Conservation (phyloP, 2,329 filamentous ascomycete species). For the Stagonosporopsis chrysanthemi region DNA sequence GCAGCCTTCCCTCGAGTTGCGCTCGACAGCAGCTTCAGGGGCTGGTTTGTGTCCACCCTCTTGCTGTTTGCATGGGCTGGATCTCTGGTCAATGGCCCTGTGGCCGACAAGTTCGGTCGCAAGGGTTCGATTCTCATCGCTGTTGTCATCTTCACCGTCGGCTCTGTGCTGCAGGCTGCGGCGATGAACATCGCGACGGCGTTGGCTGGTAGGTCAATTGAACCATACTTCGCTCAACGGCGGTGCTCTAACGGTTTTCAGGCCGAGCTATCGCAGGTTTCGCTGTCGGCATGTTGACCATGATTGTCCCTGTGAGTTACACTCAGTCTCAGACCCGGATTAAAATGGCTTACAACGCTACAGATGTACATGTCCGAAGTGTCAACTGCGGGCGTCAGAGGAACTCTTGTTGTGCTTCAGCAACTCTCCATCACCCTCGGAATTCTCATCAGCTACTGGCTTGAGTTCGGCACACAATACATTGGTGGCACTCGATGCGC, state of each 20-base stretch:
- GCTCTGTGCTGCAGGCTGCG: slow-evolving; percentile 30
- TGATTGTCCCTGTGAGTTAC: slow-evolving; percentile 26
- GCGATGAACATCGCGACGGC: slow-evolving; percentile 29
- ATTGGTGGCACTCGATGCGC: slow-evolving; percentile 52
- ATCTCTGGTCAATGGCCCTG: slow-evolving; percentile 34
- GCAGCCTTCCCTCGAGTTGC: slow-evolving; percentile 29
- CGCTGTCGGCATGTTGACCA: slow-evolving; percentile 31
- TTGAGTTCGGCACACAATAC: slow-evolving; percentile 32
- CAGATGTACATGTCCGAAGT: slow-evolving; percentile 35
- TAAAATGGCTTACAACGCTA: background rate
- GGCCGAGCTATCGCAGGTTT: slow-evolving; percentile 33
- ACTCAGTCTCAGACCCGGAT: too few species aligned
- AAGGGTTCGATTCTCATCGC: slow-evolving; percentile 32
- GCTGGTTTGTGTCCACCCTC: slow-evolving; percentile 33
- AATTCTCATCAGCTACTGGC: slow-evolving; percentile 31
- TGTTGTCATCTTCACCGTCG: slow-evolving; percentile 29
- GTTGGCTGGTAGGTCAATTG: slow-evolving; percentile 21
- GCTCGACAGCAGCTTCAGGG: slow-evolving; percentile 31
- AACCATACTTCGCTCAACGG: background rate
- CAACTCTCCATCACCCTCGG: slow-evolving; percentile 32
- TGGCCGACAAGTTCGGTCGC: slow-evolving; percentile 31
- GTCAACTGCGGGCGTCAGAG: slow-evolving; percentile 28
- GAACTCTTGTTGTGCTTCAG: slow-evolving; percentile 32
- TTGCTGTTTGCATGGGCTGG: slow-evolving; percentile 31
- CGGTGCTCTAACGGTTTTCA: background rate